Evolutionary conservation across 2,329 filamentous ascomycete species (phyloP), one percentile per base, ranked within the genome.

Genomic region (Aaosphaeria arxii): DNA sequence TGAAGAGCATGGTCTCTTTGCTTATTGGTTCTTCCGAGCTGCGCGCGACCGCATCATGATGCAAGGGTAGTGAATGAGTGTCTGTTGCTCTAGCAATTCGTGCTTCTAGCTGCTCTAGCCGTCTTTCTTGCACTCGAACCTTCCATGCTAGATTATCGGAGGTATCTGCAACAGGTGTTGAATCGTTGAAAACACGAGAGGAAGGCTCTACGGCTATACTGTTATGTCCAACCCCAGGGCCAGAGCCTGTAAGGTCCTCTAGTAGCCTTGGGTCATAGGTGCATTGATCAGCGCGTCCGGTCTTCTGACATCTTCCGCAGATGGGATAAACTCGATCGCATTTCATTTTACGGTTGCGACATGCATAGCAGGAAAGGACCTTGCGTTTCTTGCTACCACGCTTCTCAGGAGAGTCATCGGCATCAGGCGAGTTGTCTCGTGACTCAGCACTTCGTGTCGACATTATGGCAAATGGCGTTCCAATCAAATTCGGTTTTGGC

Each of bases 351-450:
- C 74, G 64, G 40, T 67, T 67, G 44, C 74, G 69, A 61, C 74
- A 77, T 9, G 74, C 71, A 51, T 71, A 74, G 51, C 74, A 77
- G 2, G 74, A 76, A 6, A 77, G 57, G 11, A 75, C 74, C 56
- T 75, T 76, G 13, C 74, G 65, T 48, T 74, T 71, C 52, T 68
- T 70, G 46, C 62, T 62, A 5, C 55, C 51, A 29, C 74, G 71
- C 49, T 74, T 75, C n/a, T 72, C 71, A 29, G 59, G 45, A 4
- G 56, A 52, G 5, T 49, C 60, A 44, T 68, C 61, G 5, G 49
- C 60, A 43, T 68, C 61, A 11, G 62, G 62, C 40, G 66, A 63
- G 38, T 62, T 51, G 11, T 63, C 63, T 11, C 65, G 63, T 42
- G 66, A 69, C 35, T 64, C 63, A 39, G 57, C 51, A 31, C 59